A percentile compares a stretch with the other conserved stretches of the same genome.
Evolutionary conservation across 257 asterid genomes (phyloP).

Genomic region (Solanum chilense): DNA sequence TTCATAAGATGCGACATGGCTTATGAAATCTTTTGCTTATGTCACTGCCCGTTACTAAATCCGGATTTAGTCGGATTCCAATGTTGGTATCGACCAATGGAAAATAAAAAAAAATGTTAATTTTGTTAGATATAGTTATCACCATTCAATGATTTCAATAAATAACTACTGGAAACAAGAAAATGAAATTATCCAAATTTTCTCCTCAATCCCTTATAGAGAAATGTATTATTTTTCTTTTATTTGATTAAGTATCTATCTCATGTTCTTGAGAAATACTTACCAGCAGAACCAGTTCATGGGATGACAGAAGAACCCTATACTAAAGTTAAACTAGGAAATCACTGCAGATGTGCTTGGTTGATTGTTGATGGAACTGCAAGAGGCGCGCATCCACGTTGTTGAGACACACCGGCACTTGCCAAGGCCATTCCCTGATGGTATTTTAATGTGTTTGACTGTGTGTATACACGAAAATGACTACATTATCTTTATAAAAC

Average conservation of each 20-base stretch:
- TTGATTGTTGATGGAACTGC: neutral
- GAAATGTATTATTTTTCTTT: neutral
- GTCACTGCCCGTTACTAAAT: neutral
- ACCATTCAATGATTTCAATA: no score
- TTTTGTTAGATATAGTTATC: no score
- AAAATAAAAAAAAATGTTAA: no score
- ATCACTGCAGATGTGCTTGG: neutral
- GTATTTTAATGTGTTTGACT: neutral
- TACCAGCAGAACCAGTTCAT: neutral
- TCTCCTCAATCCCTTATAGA: neutral
- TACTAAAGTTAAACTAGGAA: neutral
- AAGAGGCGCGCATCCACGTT: neutral
- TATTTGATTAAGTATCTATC: neutral
- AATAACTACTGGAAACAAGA: no score
- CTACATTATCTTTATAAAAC: neutral
- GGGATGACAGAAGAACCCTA: neutral
- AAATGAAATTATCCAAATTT: neutral
- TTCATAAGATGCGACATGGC: neutral
- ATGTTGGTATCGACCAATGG: no score
- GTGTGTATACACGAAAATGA: neutral
- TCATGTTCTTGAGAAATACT: neutral
- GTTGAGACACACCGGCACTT: neutral
- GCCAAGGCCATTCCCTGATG: neutral
- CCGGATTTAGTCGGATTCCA: no score
- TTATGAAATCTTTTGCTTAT: no score